A percentile compares a stretch with the other conserved stretches of the same genome.
phyloP scores from a whole-genome alignment of 2,329 filamentous ascomycete species.

The Pyricularia sp. region DNA sequence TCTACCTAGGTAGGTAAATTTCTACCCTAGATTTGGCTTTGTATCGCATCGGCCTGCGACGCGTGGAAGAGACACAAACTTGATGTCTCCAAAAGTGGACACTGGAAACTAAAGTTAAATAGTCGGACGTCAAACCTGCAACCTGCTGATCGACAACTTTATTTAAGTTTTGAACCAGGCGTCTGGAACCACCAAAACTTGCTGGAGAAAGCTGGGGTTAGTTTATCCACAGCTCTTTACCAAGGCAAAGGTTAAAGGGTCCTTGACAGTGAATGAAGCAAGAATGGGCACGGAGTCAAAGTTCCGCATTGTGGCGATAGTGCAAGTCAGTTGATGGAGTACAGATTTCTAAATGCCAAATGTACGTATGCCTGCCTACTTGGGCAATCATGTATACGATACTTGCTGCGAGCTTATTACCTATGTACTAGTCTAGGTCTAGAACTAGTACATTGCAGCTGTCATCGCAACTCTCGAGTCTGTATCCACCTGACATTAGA shows the following conservation, averaged over 20 bases:
- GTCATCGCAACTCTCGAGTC: neutral
- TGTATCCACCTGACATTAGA: neutral
- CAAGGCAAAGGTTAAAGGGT: neutral
- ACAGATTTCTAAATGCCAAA: neutral
- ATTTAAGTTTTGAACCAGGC: neutral
- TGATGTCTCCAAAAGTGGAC: neutral
- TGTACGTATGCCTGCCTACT: no score
- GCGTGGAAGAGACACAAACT: neutral
- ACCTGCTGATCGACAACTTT: neutral
- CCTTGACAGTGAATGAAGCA: neutral
- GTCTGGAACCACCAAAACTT: neutral
- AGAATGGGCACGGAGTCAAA: neutral
- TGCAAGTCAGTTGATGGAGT: neutral
- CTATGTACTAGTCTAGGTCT: neutral
- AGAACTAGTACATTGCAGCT: neutral
- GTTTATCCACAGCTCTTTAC: neutral
- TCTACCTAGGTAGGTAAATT: no score
- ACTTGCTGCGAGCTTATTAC: no score
- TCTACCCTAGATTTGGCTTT: no score
- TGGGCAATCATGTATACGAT: neutral
- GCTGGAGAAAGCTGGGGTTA: neutral
- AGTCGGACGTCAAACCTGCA: neutral
- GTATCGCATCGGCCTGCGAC: no score
- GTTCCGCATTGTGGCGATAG: neutral
- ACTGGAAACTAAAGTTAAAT: neutral